Base-by-base conservation (phyloP, 2,329 filamentous ascomycete genomes). In the Clarireedia sp. region DNA sequence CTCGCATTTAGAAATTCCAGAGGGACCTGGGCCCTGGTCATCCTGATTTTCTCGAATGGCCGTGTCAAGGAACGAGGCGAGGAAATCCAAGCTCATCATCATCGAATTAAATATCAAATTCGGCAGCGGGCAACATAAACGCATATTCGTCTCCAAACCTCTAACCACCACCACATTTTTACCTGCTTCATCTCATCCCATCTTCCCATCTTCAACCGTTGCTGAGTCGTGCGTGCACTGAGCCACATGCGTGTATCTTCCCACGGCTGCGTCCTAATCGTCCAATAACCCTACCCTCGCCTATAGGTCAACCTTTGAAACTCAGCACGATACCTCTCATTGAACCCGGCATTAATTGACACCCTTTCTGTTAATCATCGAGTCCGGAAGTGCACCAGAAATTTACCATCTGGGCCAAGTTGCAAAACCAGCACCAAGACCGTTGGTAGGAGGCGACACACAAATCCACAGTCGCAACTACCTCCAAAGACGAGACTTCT, bases 81-180 rank as follows among this genome's bases (percentile, higher is more conserved):
- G 24, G 46, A 54, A 49, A 49, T 50, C 48, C 52, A 43, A 43
- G 33, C 47, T 44, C 51, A 41, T 54, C 52, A 41, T 54, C 52
- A 54, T 50, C 52, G 52, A 54, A 54, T 54, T 49, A 54, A 49
- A 54, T 16, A 47, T 54, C 37, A 16, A 50, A 37, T 54, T 54
- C 52, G 52, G 52, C 36, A 54, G 40, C 37, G 36, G 51, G 45
- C 51, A 33, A 54, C 52, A 49, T 54, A 54, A 54, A 48, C 51
- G 51, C 51, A 54, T 16, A 36, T 43, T 54, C 52, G 52, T 49
- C 52, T 54, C 52, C 52, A 24, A 49, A 54, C 49, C 36, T 50
- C 16, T 36, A 38, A 52, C 26, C 50, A 52, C 50, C 50, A 36
- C 37, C 45, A 43, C 29, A 37, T 49, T 54, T 43, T 48, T 23